Base-by-base conservation (phyloP, 768 basidiomycete species). In the Sporobolomyces phaffii region DNA sequence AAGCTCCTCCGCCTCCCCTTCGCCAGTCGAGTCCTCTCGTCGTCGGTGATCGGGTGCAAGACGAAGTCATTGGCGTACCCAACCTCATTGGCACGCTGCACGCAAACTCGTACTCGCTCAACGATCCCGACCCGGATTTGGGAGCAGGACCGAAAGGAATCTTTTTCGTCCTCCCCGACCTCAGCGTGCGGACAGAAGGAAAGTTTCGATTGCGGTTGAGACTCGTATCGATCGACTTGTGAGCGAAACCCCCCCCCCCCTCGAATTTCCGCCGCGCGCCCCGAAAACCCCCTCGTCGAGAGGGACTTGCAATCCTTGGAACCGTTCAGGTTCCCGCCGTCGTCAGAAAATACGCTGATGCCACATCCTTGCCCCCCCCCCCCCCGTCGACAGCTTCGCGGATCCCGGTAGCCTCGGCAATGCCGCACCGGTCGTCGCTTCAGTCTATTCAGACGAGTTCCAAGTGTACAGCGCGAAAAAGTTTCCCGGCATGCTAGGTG, bases 141-240 rank as follows among this genome's bases (percentile, higher is more conserved):
- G n/a, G n/a, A 75, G 85, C 91, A 77, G 86, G 88, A 75, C 85
- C 91, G 68, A 82, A 84, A 56, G 93, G 92, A 10, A 87, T 96
- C 69, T 97, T 91, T 78, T 97, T 96, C 80, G 85, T 96, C 68
- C 91, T 93, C 79, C 91, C 91, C 77, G 93, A 96, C 79, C 79
- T 97, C 58, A 91, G 90, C 50, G 88, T 97, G 52, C 84, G 93
- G 63, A 93, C 90, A 24, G 93, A 97, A 83, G 92, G 92, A 26
- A 84, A 82, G 31, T 97, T 92, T 80, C 85, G 90, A 54, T 81
- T 97, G 57, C 83, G 90, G 71, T 82, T 96, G 80, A 84, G 90
- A 68, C 82, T 97, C 70, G 87, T 92, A 85, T 90, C 91, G 75
- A 83, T 97, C 73, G 88, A 89, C 77, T 85, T 86, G 92, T 96